phyloP scores from a whole-genome alignment of 163 green algal genomes.

The Scenedesmus sp. region DNA sequence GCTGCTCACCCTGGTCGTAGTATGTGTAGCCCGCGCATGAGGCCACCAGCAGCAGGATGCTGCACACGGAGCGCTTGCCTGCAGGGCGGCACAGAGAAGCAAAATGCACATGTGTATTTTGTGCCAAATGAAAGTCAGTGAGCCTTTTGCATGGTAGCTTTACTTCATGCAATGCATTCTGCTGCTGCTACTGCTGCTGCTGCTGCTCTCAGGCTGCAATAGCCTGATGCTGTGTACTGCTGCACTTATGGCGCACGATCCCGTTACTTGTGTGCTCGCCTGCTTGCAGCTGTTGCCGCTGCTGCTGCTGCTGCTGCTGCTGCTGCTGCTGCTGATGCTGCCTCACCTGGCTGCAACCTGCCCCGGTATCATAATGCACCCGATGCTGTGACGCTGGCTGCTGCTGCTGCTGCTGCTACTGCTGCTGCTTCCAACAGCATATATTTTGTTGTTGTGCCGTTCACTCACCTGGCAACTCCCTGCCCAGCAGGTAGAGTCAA shows the following conservation, averaged over 20 bases:
- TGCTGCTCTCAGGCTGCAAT: too few relatives aligned
- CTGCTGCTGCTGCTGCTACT: background rate
- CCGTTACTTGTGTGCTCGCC: background rate
- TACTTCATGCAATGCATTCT: background rate
- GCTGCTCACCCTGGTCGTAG: constrained; percentile 34
- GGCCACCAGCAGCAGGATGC: constrained; percentile 74
- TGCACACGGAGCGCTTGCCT: constrained; percentile 56
- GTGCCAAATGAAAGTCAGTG: too few relatives aligned
- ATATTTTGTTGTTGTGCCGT: background rate
- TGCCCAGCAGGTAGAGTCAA: too few relatives aligned
- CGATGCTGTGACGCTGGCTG: background rate
- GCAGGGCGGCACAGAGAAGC: background rate
- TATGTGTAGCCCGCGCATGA: constrained; percentile 74
- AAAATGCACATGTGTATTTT: too few relatives aligned
- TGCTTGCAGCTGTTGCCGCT: background rate
- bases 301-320: background rate
- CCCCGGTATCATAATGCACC: background rate
- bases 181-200: background rate
- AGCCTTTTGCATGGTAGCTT: too few relatives aligned
- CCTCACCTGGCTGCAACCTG: background rate
- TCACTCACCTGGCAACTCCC: too few relatives aligned
- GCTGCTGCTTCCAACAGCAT: background rate
- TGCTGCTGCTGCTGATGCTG: background rate
- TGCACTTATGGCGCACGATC: too few relatives aligned
- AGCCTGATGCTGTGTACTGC: too few relatives aligned